Base-by-base conservation (phyloP, 169 alveolate species). In the Babesia gibsoni region DNA sequence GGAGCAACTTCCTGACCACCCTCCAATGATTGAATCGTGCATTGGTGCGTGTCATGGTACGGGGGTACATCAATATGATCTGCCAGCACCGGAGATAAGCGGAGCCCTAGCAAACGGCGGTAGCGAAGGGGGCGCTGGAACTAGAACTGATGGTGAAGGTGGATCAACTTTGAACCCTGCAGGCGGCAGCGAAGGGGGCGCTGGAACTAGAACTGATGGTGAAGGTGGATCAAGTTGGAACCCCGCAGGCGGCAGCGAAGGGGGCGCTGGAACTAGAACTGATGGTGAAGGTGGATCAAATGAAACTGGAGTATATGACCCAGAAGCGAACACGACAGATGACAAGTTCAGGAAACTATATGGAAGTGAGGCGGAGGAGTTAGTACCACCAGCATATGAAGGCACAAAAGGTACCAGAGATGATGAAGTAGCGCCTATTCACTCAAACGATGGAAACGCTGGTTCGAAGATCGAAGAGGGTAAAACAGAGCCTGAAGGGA, bases 11-110 rank as follows among this genome's bases (percentile, higher is more conserved):
- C 48, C 16, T 29, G 23, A 68, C 65, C 50, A 4, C 48, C 61
- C 48, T n/a, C 69, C 67, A 10, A 66, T 41, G 22, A 6, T 39
- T 8, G 88, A 68, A 66, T 29, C 14, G 25, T 79, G 88, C 27
- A n/a, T n/a, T 5, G 49, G 43, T 14, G 45, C 45, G 4, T 77
- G 86, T 53, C 23, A n/a, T n/a, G 48, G 16, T 14, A 16, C 48
- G 16, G 16, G 48, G 14, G 48, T 39, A 3, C 20, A 10, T 18
- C 12, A 29, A 6, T 22, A 10, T 52, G 61, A 52, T 18, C n/a
- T n/a, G 23, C 36, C 36, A 7, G 61, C 61, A 8, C 42, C 61
- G 16, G 0, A 5, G 41, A 0, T 27, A 9, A 52, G 18, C 42
- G 61, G 20, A 1, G 18, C 43, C 16, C 0, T 10, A 52, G 70